These are phyloP conservation scores for Sphagnurus paluster DNA, from an alignment of 1,284 basidiomycete genomes.

Conservation along the genomic window DNA sequence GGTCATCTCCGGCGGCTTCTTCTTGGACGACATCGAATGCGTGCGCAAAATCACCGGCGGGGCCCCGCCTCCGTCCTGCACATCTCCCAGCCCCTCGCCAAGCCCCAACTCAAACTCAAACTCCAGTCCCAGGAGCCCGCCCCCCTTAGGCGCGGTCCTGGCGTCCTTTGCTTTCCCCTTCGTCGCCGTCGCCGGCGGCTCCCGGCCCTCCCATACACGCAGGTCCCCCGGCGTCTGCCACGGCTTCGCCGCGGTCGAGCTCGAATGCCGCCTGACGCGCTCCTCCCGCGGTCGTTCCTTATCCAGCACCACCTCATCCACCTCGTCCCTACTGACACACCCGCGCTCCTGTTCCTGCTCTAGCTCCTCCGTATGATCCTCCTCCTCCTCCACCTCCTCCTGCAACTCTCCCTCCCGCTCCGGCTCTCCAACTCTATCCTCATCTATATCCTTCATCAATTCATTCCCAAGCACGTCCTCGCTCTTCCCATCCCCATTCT, in stretches of 20 bases:
- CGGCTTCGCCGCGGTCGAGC: slow-evolving; percentile 6
- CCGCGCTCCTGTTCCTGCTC: not conserved
- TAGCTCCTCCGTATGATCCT: not conserved
- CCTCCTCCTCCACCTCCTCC: slow-evolving; percentile 7
- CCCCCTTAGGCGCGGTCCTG: no score
- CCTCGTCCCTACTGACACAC: no score
- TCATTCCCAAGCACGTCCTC: slow-evolving; percentile 3
- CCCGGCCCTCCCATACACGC: slow-evolving; percentile 15
- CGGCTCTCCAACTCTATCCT: not conserved
- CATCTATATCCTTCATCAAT: slow-evolving; percentile 5
- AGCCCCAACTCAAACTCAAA: not conserved
- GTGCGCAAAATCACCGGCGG: slow-evolving; percentile 7
- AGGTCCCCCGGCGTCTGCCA: slow-evolving; percentile 11
- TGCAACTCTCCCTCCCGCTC: slow-evolving; percentile 20
- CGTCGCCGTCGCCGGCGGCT: no score
- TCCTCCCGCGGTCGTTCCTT: slow-evolving; percentile 2
- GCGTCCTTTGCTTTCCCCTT: no score
- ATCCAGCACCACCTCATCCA: not conserved
- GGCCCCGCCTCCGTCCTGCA: not conserved
- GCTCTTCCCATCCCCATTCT: not conserved
- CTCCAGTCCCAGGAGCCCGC: no score
- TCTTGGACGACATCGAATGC: slow-evolving; percentile 12
- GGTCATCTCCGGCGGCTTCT: slow-evolving; percentile 1
- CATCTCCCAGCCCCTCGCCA: not conserved
- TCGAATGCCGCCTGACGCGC: slow-evolving; percentile 8